These are phyloP conservation scores for Amphicarpaea edgeworthii DNA, from an alignment of 306 rosid genomes.

Conservation along the genomic window DNA sequence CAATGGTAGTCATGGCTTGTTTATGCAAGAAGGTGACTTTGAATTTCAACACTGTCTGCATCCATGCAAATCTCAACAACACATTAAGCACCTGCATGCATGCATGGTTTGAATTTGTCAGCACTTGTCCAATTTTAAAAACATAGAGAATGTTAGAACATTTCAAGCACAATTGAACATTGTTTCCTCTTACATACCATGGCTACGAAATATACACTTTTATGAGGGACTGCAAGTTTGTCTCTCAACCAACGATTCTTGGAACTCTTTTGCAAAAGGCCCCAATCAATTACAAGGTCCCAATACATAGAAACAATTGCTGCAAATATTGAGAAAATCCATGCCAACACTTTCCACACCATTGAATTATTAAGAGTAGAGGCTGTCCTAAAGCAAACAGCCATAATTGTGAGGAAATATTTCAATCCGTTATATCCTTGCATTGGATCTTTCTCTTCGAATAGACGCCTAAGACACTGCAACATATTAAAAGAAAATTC, in stretches of 20 bases:
- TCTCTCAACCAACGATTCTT: constrained; percentile 79
- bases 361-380: constrained; percentile 40
- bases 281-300: constrained; percentile 84
- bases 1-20: constrained; percentile 52
- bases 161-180: neutral
- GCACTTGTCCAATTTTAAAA: neutral
- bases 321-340: constrained; percentile 59
- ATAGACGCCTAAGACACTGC: constrained; percentile 73
- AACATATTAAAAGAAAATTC: too few species aligned
- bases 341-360: constrained; percentile 58
- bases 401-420: constrained; percentile 65
- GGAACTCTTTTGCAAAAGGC: constrained; percentile 65
- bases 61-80: constrained; percentile 78
- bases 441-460: constrained; percentile 72
- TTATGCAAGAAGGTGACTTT: constrained; percentile 48
- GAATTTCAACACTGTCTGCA: constrained; percentile 64
- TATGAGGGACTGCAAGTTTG: constrained; percentile 63
- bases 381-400: constrained; percentile 70
- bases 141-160: neutral
- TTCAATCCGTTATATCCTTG: constrained; percentile 78
- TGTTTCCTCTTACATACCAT: constrained; percentile 53
- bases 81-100: constrained; percentile 72
- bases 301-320: constrained; percentile 66
- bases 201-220: constrained; percentile 61
- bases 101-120: constrained; percentile 43